Evolutionary conservation across 306 rosid genomes (phyloP), one percentile per base, ranked within the genome.

Genomic region (Acacia acuminata): DNA sequence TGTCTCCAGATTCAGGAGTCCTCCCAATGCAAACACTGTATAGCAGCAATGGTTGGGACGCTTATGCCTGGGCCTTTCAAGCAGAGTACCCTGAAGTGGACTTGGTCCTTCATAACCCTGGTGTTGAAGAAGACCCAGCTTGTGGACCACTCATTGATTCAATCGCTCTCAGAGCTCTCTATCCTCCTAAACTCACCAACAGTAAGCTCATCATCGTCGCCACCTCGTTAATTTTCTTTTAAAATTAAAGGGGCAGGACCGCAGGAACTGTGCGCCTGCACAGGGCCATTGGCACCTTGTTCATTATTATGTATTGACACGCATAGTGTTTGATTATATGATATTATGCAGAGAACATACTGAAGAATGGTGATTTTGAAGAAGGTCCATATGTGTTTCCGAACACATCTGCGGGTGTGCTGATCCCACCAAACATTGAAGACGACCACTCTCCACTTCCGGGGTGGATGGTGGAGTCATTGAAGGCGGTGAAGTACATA

Each of bases 361-460:
- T 92, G 12, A 89, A 90, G 86, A 92, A 92, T 45, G 87, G 86
- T 0, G 89, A 79, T 25, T 92, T 92, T 24, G 97, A 92, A 77
- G 87, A 85, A 67, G 97, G 97, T 4, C 97, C 97, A 1, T 92
- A 85, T 30, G 0, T 90, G 24, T 88, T 92, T 58, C 94, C 92
- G 9, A 92, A 90, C 84, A 19, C 97, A 27, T 87, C 97, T 0
- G 86, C 85, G 79, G 97, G 97, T 4, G 97, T 92, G 5, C 81
- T 92, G n/a, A 86, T 92, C 84, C 97, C 97, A 13, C 94, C 97
- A 0, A 90, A 89, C 85, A 92, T 90, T 5, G 94, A 90, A 67
- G 97, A 92, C 14, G 97, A 92, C 70, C 93, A 92, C 84, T 92
- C 97, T 5, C 97, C 97, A 4, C 47, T 92, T 27, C 97, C 97